Conservation (phyloP, 768 basidiomycete genomes). For the Rubroboletus pulcherrimus region DNA sequence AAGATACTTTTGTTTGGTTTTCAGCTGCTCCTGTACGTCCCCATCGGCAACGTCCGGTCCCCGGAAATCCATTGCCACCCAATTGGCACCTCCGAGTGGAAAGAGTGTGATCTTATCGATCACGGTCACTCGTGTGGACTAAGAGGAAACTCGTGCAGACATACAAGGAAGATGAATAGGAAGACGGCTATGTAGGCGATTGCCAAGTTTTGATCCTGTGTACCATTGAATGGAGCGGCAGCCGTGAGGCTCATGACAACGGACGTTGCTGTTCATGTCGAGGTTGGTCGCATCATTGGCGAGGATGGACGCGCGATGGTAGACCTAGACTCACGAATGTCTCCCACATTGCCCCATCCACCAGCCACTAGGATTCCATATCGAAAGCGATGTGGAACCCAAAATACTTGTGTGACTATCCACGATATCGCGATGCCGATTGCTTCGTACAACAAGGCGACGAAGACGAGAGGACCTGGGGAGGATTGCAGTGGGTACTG, state of each 20-base stretch:
- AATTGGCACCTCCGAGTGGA: conserved; percentile 53
- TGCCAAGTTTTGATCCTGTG: conserved; percentile 53
- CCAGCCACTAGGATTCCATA: conserved; percentile 69
- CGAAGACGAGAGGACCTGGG: conserved; percentile 58
- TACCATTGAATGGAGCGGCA: conserved; percentile 57
- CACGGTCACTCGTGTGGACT: background rate
- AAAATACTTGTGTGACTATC: conserved; percentile 59
- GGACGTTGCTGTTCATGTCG: conserved; percentile 47
- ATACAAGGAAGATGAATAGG: conserved; percentile 55
- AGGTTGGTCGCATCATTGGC: background rate
- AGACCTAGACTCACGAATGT: conserved; percentile 51
- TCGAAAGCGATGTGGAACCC: conserved; percentile 75
- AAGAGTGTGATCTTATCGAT: conserved; percentile 55
- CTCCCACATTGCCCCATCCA: conserved; percentile 65
- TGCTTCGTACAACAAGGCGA: conserved; percentile 57
- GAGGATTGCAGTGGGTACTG: background rate
- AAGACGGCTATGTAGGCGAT: conserved; percentile 66
- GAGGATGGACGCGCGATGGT: background rate
- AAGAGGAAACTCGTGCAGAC: conserved; percentile 8
- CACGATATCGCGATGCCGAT: conserved; percentile 54
- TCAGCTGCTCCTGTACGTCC: conserved; percentile 47
- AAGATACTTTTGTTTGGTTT: conserved; percentile 32
- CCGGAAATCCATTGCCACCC: conserved; percentile 58
- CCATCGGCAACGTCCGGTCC: conserved; percentile 61
- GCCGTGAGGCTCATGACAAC: conserved; percentile 62